Percentiles rank a stretch among this genome's conserved stretches.
phyloP scores from a whole-genome alignment of 2,329 filamentous ascomycete genomes.

The Penicillium palitans region DNA sequence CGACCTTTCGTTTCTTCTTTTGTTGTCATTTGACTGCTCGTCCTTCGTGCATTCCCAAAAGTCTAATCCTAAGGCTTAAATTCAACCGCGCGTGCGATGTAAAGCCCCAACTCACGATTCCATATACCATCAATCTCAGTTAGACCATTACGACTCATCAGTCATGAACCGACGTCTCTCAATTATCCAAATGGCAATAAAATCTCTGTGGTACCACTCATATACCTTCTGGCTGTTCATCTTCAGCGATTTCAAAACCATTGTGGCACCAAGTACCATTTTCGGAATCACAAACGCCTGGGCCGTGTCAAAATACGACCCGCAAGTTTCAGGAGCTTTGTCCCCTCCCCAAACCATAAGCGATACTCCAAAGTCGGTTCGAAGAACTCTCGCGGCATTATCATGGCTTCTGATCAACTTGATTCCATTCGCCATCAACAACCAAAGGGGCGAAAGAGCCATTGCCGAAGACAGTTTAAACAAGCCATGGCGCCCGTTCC shows the following conservation, averaged over 20 bases:
- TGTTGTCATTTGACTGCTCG: not conserved
- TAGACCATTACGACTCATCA: not conserved
- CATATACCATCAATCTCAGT: not conserved
- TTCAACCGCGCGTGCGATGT: not conserved
- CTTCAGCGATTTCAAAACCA: constrained; percentile 29
- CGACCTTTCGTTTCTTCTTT: too few relatives aligned
- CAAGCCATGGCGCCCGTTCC: constrained; percentile 42
- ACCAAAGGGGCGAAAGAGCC: constrained; percentile 39
- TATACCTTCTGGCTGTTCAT: constrained; percentile 28
- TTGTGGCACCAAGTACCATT: constrained; percentile 29
- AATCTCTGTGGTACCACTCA: not conserved
- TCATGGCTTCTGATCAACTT: constrained; percentile 30
- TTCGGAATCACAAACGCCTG: constrained; percentile 37
- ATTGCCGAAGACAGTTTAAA: constrained; percentile 44
- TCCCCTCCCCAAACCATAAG: not conserved
- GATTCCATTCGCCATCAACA: constrained; percentile 40
- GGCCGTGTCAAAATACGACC: constrained; percentile 17
- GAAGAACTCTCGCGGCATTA: not conserved
- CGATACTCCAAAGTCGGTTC: not conserved
- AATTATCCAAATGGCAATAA: not conserved
- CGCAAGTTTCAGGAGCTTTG: constrained; percentile 6
- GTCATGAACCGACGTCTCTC: not conserved
- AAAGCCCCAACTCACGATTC: not conserved
- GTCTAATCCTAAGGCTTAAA: not conserved
- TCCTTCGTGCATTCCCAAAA: not conserved